Evolutionary conservation across 768 basidiomycete species (phyloP).

Genomic region (Trametes punicea): DNA sequence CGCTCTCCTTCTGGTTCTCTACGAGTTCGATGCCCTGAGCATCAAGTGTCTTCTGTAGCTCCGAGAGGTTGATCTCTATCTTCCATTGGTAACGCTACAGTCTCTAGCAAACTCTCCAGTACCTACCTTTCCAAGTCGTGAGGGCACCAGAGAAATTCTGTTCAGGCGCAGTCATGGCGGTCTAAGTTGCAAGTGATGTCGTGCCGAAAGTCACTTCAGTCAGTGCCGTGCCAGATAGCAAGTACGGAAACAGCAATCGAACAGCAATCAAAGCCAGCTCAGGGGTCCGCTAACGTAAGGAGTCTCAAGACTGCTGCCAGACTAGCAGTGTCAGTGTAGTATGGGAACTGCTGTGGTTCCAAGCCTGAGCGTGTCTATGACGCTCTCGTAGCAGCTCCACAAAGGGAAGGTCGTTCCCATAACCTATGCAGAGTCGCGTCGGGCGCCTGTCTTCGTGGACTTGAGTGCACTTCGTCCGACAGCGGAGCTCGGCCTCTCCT

Average conservation of each 20-base stretch:
- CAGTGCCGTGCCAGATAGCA: no score
- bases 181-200: neutral
- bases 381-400: neutral
- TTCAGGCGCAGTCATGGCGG: conserved; percentile 36
- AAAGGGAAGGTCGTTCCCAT: conserved; percentile 20
- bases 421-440: neutral
- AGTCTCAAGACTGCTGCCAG: neutral
- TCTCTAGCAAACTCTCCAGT: neutral
- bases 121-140: conserved; percentile 85
- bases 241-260: no score
- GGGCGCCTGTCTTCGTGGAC: conserved; percentile 6
- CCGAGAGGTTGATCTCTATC: conserved; percentile 80
- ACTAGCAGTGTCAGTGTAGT: conserved; percentile 5
- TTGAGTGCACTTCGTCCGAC: conserved; percentile 14
- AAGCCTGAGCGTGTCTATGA: conserved; percentile 9
- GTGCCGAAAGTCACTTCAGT: neutral
- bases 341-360: neutral
- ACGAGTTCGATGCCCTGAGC: conserved; percentile 92
- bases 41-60: conserved; percentile 92
- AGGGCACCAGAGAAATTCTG: conserved; percentile 93
- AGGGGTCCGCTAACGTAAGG: neutral
- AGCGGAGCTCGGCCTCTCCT: conserved; percentile 11
- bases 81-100: neutral
- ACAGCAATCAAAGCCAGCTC: conserved; percentile 10
- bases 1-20: conserved; percentile 97